Evolutionary conservation across 1,284 basidiomycete genomes (phyloP).

Genomic region (Ceratorhiza oryzae-sativae): DNA sequence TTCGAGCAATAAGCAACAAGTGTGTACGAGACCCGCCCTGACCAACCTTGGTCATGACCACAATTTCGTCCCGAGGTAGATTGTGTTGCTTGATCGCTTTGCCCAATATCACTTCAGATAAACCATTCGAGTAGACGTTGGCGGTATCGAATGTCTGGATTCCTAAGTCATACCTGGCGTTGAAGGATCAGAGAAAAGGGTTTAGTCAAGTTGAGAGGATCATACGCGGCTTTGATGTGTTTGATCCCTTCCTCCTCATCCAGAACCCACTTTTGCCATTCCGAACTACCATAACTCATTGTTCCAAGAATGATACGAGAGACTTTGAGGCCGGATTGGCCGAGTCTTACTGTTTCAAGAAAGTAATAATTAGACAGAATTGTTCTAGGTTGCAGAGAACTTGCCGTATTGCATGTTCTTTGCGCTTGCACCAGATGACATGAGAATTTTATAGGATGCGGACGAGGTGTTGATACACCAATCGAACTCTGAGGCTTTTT

Average conservation of each 20-base stretch:
- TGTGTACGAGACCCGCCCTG: not conserved
- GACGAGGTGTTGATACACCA: too few species aligned
- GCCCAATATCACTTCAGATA: slow-evolving; percentile 55
- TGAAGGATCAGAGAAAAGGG: slow-evolving; percentile 1
- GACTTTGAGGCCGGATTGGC: slow-evolving; percentile 43
- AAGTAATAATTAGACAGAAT: too few species aligned
- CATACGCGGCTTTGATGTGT: slow-evolving; percentile 40
- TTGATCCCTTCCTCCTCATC: slow-evolving; percentile 35
- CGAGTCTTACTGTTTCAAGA: slow-evolving; percentile 37
- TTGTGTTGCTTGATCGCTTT: slow-evolving; percentile 55
- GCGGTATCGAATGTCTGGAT: slow-evolving; percentile 60
- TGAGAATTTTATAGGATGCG: not conserved
- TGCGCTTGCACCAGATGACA: not conserved
- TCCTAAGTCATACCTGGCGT: slow-evolving; percentile 32
- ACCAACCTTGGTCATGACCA: slow-evolving; percentile 52
- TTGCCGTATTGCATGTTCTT: slow-evolving; percentile 35
- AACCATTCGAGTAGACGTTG: slow-evolving; percentile 50
- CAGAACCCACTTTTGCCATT: slow-evolving; percentile 41
- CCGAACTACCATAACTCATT: slow-evolving; percentile 38
- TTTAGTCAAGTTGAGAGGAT: not conserved
- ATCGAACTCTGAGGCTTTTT: too few species aligned
- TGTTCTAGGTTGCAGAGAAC: not conserved
- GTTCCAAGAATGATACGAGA: slow-evolving; percentile 42
- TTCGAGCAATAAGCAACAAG: not conserved
- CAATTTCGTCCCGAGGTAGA: slow-evolving; percentile 54